Base-by-base conservation (phyloP, 257 asterid genomes). In the Ballota nigra region DNA sequence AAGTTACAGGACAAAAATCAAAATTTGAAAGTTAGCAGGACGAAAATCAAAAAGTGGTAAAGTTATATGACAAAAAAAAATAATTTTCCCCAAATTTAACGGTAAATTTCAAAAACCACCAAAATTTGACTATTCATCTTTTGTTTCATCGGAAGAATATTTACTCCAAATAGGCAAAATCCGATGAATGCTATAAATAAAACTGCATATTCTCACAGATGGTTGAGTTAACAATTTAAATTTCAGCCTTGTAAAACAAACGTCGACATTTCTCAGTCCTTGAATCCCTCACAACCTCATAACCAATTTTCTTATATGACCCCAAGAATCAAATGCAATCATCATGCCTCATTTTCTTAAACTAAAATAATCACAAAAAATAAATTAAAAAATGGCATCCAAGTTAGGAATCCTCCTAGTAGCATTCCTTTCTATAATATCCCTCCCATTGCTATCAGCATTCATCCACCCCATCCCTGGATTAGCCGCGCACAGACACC, bases 391-490 rank as follows among this genome's bases (percentile, higher is more conserved):
- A 55, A 84, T 84, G 88, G 86, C 83, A 60, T 62, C 64, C 66
- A 78, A 71, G 60, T 85, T 74, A 72, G 77, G 83, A 70, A 79
- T 83, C 72, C 68, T 79, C 47, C 29, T 72, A 3, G 75, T 65
- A 60, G 34, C 68, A 34, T 74, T 87, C 70, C 70, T 83, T 71
- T 79, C 80, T 5, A 78, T 63, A 36, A 28, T 76, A 58, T 41
- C 78, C 78, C 75, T 83, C 72, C 87, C 87, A 70, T 60, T 64
- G 70, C 74, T 84, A 49, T 72, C 79, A 7, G 77, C 89, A n/a
- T 45, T 63, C 64, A 8, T 19, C 26, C 19, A 53, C 8, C 19
- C 1, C 7, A 8, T 8, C 67, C 31, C 66, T 0, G 36, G 11
- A 28, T 3, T 64, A 26, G 8, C 4, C 7, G 9, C 9, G 1